These are phyloP conservation scores for Colletotrichum australisinense DNA, from an alignment of 2,329 filamentous ascomycete genomes.

Conservation along the genomic window DNA sequence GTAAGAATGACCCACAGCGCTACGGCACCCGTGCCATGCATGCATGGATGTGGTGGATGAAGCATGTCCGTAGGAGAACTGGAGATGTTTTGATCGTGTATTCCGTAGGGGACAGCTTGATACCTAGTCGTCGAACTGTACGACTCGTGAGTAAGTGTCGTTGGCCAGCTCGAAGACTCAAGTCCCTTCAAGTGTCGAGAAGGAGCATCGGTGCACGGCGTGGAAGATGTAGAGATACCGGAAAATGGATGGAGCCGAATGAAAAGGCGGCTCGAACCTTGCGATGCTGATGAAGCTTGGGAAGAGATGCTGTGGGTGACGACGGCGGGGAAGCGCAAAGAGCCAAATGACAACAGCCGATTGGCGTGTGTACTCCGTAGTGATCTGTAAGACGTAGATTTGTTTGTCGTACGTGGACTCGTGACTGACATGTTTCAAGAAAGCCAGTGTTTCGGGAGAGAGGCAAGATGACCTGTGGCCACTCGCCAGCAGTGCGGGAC, in stretches of 20 bases:
- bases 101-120: neutral
- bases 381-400: neutral
- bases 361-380: neutral
- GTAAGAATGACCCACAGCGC: slow-evolving; percentile 2
- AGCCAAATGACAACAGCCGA: neutral
- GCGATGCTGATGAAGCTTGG: neutral
- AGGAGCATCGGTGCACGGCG: neutral
- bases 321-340: neutral
- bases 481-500: neutral
- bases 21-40: neutral
- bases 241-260: neutral
- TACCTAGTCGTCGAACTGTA: neutral
- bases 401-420: neutral
- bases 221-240: neutral
- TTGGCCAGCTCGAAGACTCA: neutral
- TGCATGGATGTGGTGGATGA: neutral
- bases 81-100: neutral
- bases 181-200: neutral
- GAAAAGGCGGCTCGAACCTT: neutral
- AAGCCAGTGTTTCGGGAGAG: slow-evolving; percentile 21
- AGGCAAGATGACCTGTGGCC: neutral
- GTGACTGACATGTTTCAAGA: slow-evolving; percentile 10
- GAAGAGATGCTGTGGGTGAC: neutral
- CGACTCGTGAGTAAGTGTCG: neutral
- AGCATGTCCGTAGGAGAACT: neutral